Conservation (phyloP, 345 rosid genomes). For the Boechera retrofracta region DNA sequence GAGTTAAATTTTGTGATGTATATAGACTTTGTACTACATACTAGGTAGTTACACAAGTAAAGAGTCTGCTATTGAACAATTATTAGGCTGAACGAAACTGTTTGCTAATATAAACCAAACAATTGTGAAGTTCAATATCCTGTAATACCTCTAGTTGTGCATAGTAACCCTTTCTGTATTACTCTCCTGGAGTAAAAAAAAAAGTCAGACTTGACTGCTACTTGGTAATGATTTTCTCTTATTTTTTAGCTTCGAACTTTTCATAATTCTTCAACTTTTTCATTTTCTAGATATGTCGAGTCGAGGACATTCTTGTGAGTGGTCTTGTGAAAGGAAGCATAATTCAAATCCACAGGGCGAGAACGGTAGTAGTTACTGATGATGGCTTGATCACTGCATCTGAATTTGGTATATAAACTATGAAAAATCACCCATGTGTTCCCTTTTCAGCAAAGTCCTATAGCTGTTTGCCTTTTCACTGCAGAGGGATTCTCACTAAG, state of each 20-base stretch:
- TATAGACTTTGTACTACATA: conserved; percentile 4
- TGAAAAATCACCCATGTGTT: conserved; percentile 20
- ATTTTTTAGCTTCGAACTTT: background rate
- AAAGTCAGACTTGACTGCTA: conserved; percentile 25
- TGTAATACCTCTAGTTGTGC: conserved; percentile 14
- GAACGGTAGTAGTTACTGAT: conserved; percentile 69
- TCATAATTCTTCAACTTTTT: conserved; percentile 11
- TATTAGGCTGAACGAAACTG: conserved; percentile 20
- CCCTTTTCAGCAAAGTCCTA: conserved; percentile 22
- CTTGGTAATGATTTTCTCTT: conserved; percentile 13
- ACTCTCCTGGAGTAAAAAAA: conserved; percentile 14
- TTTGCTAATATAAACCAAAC: conserved; percentile 27
- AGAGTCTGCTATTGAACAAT: conserved; percentile 9
- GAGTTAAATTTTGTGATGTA: conserved; percentile 20
- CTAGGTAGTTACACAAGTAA: conserved; percentile 5
- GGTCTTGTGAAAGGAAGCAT: conserved; percentile 90
- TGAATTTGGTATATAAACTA: conserved; percentile 65
- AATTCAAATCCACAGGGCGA: conserved; percentile 92
- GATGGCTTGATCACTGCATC: conserved; percentile 83
- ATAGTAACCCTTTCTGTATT: conserved; percentile 9
- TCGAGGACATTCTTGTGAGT: conserved; percentile 90
- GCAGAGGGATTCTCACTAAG: conserved; percentile 9
- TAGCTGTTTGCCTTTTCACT: conserved; percentile 28
- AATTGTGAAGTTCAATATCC: background rate
- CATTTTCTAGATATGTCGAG: conserved; percentile 79